Conservation (phyloP, 371 early-diverging fungal genomes). For the Mucor piriformis region DNA sequence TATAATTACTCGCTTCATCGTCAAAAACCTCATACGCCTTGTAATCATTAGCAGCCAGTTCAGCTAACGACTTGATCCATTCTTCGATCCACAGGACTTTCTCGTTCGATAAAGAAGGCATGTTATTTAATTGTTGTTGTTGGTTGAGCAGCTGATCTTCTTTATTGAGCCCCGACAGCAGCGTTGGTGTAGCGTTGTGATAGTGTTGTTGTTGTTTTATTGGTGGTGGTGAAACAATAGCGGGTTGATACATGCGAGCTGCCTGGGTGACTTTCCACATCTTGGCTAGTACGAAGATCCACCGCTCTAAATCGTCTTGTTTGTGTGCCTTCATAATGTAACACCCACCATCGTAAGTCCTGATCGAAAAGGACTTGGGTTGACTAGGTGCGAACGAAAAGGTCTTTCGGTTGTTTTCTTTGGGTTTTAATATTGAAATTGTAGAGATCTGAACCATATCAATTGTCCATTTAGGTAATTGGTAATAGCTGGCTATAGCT, state of each 20-base stretch:
- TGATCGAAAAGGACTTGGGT: conserved; percentile 25
- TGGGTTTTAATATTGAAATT: conserved; percentile 25
- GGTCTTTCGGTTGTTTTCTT: background rate
- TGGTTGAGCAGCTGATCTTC: conserved; percentile 1
- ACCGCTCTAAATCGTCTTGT: conserved; percentile 33
- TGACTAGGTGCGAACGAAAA: conserved; percentile 7
- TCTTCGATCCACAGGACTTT: conserved; percentile 30
- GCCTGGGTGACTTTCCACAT: conserved; percentile 24
- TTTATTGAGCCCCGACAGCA: background rate
- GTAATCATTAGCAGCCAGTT: conserved; percentile 7
- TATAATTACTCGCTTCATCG: background rate
- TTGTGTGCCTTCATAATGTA: conserved; percentile 33
- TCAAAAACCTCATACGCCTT: too few relatives aligned
- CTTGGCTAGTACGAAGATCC: conserved; percentile 36
- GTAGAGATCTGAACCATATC: conserved; percentile 27
- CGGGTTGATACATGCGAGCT: background rate
- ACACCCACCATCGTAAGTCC: conserved; percentile 21
- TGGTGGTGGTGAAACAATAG: too few relatives aligned
- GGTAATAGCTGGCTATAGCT: conserved; percentile 23
- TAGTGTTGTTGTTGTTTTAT: background rate
- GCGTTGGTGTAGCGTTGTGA: background rate
- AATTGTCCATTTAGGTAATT: conserved; percentile 30
- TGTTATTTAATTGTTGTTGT: too few relatives aligned
- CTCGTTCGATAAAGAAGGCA: conserved; percentile 10
- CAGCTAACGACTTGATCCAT: conserved; percentile 26